Base-by-base conservation (phyloP, 306 rosid genomes). In the Fragaria iinumae region DNA sequence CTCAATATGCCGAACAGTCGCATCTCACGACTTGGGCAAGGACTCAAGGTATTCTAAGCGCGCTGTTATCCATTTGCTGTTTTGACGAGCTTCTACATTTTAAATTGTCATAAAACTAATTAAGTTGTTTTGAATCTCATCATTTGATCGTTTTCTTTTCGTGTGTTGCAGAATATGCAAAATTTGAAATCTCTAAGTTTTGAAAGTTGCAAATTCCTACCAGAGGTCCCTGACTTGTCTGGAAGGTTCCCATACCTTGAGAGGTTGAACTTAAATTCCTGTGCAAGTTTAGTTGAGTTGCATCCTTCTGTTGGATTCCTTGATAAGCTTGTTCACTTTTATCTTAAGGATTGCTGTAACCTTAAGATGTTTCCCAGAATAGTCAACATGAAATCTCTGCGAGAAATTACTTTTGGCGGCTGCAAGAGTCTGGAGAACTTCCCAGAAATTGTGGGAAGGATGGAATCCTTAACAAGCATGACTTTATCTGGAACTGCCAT, bases 401-500 rank as follows among this genome's bases (percentile, higher is more conserved):
- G 27, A 25, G 27, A 25, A 0, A 27, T 27, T 29, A 29, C 0
- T 29, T 4, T 59, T 11, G 0, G 0, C 0, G 2, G 7, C 8
- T 59, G 65, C 36, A 11, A 3, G 16, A 59, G 38, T 3, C 65
- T 59, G 2, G 36, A 25, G 36, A 11, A 59, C 7, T 23, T 59
- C 8, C 65, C 32, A 1, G 18, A 59, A 59, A 59, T 59, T 12
- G 36, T 1, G 36, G 65, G 36, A 25, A 59, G 4, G 36, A 11
- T 59, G 36, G 36, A 59, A 59, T 59, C 36, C 8, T 25, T 59
- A 3, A 1, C 0, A 1, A 0, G 0, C 0, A 25, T 11, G 36
- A 0, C 1, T 4, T 0, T 11, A 11, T 23, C 14, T 9, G 1
- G 6, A 4, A 59, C 38, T 25, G 65, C 36, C 65, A 59, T 59